These are phyloP conservation scores for Picochlorum sp. DNA, from an alignment of 139 green algal species.

Conservation along the genomic window DNA sequence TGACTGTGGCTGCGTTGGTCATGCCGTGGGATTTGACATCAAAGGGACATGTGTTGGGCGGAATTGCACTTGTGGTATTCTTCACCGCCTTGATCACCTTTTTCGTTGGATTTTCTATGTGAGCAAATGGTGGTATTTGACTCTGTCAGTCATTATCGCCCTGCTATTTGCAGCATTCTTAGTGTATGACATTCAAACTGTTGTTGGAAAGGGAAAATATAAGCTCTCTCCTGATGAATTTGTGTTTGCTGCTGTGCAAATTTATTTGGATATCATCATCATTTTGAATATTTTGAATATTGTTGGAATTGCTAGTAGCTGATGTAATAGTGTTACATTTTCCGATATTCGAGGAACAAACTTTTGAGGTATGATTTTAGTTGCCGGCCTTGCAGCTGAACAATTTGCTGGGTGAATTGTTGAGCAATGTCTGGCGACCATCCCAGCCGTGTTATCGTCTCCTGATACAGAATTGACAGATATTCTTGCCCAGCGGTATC, in stretches of 20 bases:
- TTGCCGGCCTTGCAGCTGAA: slow-evolving; percentile 20
- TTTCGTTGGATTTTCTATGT: slow-evolving; percentile 37
- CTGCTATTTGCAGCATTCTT: slow-evolving; percentile 46
- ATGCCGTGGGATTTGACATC: slow-evolving; percentile 43
- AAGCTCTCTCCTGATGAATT: slow-evolving; percentile 44
- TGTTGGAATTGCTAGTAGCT: slow-evolving; percentile 15
- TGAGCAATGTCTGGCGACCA: slow-evolving; percentile 33
- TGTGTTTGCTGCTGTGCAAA: slow-evolving; percentile 30
- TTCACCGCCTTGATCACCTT: slow-evolving; percentile 25
- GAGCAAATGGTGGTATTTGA: slow-evolving; percentile 25
- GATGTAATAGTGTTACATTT: not conserved
- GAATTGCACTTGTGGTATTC: slow-evolving; percentile 19
- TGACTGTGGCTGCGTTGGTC: slow-evolving; percentile 32
- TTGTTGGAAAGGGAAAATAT: slow-evolving; percentile 40
- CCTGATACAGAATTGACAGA: slow-evolving; percentile 22
- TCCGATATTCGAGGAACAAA: slow-evolving; percentile 23
- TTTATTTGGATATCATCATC: slow-evolving; percentile 51
- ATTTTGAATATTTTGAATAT: slow-evolving; percentile 20
- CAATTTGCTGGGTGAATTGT: slow-evolving; percentile 48
- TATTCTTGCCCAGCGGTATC: slow-evolving; percentile 39
- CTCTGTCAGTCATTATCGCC: slow-evolving; percentile 26
- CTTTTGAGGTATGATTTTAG: slow-evolving; percentile 47
- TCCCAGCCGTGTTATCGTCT: slow-evolving; percentile 33
- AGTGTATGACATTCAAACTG: slow-evolving; percentile 38
- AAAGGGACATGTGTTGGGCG: slow-evolving; percentile 26